Evolutionary conservation across 202 grass and related monocot genomes (phyloP), one percentile per base, ranked within the genome.

Genomic region (Panicum hallii): DNA sequence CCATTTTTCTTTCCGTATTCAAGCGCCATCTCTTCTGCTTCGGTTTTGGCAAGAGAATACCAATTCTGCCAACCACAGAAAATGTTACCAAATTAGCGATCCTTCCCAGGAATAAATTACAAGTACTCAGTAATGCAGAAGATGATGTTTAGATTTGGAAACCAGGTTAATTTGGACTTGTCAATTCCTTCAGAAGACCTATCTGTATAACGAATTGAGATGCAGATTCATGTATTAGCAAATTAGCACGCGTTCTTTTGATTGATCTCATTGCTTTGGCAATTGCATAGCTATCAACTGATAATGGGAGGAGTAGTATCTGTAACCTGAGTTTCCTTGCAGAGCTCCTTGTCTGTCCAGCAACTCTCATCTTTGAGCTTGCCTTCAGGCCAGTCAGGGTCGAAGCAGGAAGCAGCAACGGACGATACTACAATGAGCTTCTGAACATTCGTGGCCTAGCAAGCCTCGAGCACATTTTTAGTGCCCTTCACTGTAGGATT

Each of bases 311-410:
- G 44, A 36, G 0, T 6, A 53, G 16, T 34, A 61, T 45, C 22
- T 1, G 60, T 63, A 22, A 94, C 89, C 89, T 88, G 80, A 12
- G 34, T 79, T 32, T 79, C 57, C 69, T 23, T 91, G 85, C 92
- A 94, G 6, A 84, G 63, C 53, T 89, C 42, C 42, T 89, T 88
- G 75, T 94, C 89, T 54, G 92, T 82, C 89, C 89, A 94, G 75
- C 86, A 89, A 8, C 50, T 88, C 77, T 94, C 92, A 34, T 91
- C 92, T 81, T 69, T 86, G 70, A 77, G 30, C 23, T 52, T 83
- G 47, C 72, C 83, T 50, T 66, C 40, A 15, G 86, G 83, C 83
- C 86, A 94, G 49, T 64, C 66, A 10, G 80, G 83, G 20, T 62
- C 90, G 42, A 87, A 84, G 3, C 30, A 56, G 28, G 75, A 19